Percentiles rank a stretch among this genome's conserved stretches.
phyloP scores from a whole-genome alignment of 2,329 filamentous ascomycete genomes.

The Diaporthe destruens region DNA sequence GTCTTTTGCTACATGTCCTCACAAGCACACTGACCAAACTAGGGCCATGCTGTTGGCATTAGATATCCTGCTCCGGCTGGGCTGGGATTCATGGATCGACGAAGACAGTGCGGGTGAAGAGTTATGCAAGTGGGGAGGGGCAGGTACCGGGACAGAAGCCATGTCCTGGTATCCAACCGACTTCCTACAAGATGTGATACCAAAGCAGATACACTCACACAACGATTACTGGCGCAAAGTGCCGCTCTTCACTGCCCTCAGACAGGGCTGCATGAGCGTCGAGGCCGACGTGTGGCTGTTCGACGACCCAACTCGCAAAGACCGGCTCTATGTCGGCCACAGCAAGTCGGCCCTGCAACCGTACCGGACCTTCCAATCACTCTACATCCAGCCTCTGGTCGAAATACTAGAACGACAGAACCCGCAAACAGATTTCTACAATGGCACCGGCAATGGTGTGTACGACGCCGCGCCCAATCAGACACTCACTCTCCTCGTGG shows the following conservation, averaged over 20 bases:
- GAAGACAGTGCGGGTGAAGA: conserved; percentile 47
- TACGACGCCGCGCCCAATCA: conserved; percentile 66
- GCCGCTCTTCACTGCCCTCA: conserved; percentile 73
- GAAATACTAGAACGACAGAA: conserved; percentile 68
- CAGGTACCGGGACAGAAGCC: conserved; percentile 53
- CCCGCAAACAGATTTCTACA: conserved; percentile 59
- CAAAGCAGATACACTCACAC: conserved; percentile 73
- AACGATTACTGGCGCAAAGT: conserved; percentile 78
- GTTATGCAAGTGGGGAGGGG: conserved; percentile 52
- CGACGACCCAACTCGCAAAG: conserved; percentile 51
- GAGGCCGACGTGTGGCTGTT: conserved; percentile 79
- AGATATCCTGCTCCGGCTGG: conserved; percentile 41
- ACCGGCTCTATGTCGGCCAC: conserved; percentile 74
- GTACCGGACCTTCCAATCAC: conserved; percentile 68
- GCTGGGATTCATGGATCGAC: conserved; percentile 31
- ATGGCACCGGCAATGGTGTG: conserved; percentile 64
- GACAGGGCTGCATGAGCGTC: conserved; percentile 70
- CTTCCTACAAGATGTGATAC: conserved; percentile 61
- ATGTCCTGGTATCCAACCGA: conserved; percentile 62
- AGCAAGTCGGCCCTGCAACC: conserved; percentile 64
- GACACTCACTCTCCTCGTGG: conserved; percentile 73
- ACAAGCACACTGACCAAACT: not conserved
- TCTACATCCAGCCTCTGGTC: conserved; percentile 76
- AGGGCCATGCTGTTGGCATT: conserved; percentile 38
- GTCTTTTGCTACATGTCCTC: not conserved